Percentiles rank a stretch among this genome's conserved stretches.
Evolutionary conservation across 2,329 filamentous ascomycete species (phyloP).

Genomic region (Colletotrichum sp.): DNA sequence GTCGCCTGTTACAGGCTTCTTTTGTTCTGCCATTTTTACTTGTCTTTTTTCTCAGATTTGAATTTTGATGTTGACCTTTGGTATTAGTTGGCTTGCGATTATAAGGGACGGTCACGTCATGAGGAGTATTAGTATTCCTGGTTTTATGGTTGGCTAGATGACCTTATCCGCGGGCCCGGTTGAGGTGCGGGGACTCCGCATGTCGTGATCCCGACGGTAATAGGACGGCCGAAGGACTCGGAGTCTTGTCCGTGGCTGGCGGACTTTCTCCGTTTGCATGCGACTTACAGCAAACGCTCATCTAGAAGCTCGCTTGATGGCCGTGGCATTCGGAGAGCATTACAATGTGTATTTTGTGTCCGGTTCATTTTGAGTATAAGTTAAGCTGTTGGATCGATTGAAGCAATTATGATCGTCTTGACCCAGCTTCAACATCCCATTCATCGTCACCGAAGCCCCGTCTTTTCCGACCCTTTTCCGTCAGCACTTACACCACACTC

Average conservation of each 20-base stretch:
- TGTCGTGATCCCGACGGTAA: conserved; percentile 18
- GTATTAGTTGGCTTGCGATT: not conserved
- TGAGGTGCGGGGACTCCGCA: conserved; percentile 12
- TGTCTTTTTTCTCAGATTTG: not conserved
- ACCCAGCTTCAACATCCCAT: not conserved
- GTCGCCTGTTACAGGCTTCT: conserved; percentile 47
- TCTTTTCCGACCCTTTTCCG: not conserved
- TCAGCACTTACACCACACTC: not conserved
- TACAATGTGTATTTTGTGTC: accelerated
- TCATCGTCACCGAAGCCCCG: not conserved
- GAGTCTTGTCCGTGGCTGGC: not conserved
- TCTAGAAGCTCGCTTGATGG: not conserved
- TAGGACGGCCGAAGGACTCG: not conserved
- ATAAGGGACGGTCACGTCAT: not conserved
- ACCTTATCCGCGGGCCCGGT: not conserved
- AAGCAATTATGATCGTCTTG: not conserved
- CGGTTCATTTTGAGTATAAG: not conserved
- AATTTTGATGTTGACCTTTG: not conserved
- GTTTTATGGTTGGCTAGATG: conserved; percentile 4
- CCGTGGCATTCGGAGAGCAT: not conserved
- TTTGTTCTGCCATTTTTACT: not conserved
- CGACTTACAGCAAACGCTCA: not conserved
- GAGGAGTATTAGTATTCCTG: not conserved
- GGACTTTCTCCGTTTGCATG: not conserved
- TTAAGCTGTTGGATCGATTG: not conserved